Percentiles rank a stretch among this genome's conserved stretches.
Evolutionary conservation across 768 basidiomycete genomes (phyloP).

Genomic region (Dendrothele bispora): DNA sequence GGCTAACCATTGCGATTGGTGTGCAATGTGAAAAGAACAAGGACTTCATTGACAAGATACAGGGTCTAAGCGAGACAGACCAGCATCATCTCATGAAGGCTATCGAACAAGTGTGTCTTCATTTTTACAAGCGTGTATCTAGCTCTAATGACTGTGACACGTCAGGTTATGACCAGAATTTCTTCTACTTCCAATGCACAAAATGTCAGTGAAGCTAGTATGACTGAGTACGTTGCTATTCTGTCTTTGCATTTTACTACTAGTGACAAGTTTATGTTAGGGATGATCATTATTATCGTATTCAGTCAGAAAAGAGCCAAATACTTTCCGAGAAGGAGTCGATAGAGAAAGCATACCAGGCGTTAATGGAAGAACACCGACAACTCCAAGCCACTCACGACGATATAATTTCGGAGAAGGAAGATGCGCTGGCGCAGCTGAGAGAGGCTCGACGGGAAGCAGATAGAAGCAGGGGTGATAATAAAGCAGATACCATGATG

Average conservation of each 20-base stretch:
- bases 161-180: slow-evolving; percentile 77
- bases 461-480: slow-evolving; percentile 55
- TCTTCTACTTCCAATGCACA: slow-evolving; percentile 46
- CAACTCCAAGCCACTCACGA: slow-evolving; percentile 74
- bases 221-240: slow-evolving; percentile 70
- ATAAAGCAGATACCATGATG: slow-evolving; percentile 76
- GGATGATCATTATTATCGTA: slow-evolving; percentile 86
- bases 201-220: slow-evolving; percentile 55
- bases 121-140: not conserved
- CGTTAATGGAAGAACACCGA: slow-evolving; percentile 74
- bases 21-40: slow-evolving; percentile 90
- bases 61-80: slow-evolving; percentile 75
- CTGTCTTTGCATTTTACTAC: slow-evolving; percentile 5
- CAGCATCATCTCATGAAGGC: slow-evolving; percentile 92
- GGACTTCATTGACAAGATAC: slow-evolving; percentile 87
- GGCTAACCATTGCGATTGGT: slow-evolving; percentile 80
- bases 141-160: not conserved
- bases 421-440: slow-evolving; percentile 68
- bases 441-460: slow-evolving; percentile 58
- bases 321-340: slow-evolving; percentile 85
- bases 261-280: slow-evolving; percentile 35
- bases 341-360: slow-evolving; percentile 77
- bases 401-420: slow-evolving; percentile 75
- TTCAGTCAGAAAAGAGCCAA: slow-evolving; percentile 78
- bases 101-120: slow-evolving; percentile 76